Conservation (phyloP, 208 protist genomes). For the Trypanosoma congolense region DNA sequence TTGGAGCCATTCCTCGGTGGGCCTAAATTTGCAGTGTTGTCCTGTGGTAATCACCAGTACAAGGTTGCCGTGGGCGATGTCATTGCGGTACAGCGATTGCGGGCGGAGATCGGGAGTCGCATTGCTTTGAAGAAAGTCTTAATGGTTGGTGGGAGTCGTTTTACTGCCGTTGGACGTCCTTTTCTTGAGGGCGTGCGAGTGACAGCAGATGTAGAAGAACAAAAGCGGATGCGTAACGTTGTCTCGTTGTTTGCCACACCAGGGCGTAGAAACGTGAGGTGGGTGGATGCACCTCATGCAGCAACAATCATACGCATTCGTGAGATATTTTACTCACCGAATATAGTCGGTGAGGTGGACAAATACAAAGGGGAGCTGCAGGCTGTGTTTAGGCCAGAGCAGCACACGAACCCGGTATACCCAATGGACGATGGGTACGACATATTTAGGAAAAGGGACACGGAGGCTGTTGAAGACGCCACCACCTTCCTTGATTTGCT, state of each 20-base stretch:
- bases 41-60: constrained; percentile 86
- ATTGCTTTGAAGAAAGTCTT: constrained; percentile 88
- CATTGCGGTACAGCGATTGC: constrained; percentile 79
- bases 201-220: constrained; percentile 83
- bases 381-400: constrained; percentile 32
- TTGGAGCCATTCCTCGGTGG: constrained; percentile 52
- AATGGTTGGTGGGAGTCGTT: constrained; percentile 77
- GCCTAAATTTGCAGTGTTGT: constrained; percentile 86
- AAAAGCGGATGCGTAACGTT: constrained; percentile 85
- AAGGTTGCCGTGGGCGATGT: constrained; percentile 79
- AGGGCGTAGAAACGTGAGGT: constrained; percentile 54
- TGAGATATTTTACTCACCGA: constrained; percentile 65
- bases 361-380: constrained; percentile 72
- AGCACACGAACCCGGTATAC: constrained; percentile 68
- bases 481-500: constrained; percentile 64
- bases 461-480: constrained; percentile 53
- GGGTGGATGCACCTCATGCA: constrained; percentile 73
- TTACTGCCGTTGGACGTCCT: constrained; percentile 86
- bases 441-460: constrained; percentile 54
- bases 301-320: constrained; percentile 81
- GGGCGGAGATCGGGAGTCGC: constrained; percentile 68
- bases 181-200: constrained; percentile 63
- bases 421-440: constrained; percentile 55
- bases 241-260: constrained; percentile 76
- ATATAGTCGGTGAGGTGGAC: constrained; percentile 72